phyloP scores from a whole-genome alignment of 1,284 basidiomycete genomes.

The Rhodotorula sp. region DNA sequence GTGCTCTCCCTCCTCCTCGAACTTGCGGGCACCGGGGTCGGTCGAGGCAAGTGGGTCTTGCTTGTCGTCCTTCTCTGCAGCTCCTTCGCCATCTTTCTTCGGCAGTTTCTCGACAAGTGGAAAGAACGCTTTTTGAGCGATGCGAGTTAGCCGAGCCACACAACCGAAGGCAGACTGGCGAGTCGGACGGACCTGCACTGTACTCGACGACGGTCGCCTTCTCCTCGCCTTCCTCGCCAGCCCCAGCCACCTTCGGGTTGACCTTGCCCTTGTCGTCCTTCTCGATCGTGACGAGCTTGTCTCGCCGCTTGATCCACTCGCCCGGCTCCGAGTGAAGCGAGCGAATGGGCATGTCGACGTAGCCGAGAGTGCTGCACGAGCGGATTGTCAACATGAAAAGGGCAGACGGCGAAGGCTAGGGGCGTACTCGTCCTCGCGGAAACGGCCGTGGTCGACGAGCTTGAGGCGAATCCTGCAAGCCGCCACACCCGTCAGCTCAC shows the following conservation, averaged over 20 bases:
- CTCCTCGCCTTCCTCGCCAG: not conserved
- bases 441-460: constrained; percentile 16
- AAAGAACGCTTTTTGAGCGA: not conserved
- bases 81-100: not conserved
- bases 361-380: constrained; percentile 13
- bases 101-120: constrained; percentile 3
- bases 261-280: not conserved
- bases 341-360: constrained; percentile 8
- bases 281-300: not conserved
- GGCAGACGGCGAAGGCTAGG: no score
- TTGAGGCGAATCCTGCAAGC: constrained; percentile 11
- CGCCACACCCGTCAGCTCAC: no score
- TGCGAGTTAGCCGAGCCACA: no score
- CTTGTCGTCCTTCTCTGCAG: not conserved
- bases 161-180: no score
- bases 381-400: no score
- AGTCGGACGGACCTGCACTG: constrained; percentile 1
- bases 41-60: not conserved
- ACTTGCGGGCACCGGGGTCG: not conserved
- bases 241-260: not conserved
- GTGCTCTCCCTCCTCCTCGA: constrained; percentile 5
- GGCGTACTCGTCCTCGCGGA: constrained; percentile 14
- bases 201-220: not conserved
- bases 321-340: not conserved
- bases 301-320: not conserved